These are phyloP conservation scores for Tilletia walkeri DNA, from an alignment of 1,284 basidiomycete genomes.

Conservation along the genomic window DNA sequence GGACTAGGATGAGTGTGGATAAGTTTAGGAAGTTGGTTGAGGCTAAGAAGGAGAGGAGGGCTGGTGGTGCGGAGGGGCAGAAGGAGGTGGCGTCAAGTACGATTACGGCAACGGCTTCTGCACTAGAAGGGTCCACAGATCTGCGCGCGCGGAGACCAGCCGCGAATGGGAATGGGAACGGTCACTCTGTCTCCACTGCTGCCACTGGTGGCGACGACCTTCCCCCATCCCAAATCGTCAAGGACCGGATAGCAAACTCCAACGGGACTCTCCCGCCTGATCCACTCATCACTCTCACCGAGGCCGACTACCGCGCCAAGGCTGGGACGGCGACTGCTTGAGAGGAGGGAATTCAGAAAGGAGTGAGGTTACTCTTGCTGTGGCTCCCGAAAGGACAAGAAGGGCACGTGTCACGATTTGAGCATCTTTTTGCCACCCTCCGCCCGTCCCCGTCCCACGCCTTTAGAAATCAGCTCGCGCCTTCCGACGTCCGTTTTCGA, in stretches of 20 bases:
- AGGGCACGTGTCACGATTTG: too few species aligned
- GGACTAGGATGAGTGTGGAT: conserved; percentile 68
- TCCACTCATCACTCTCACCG: conserved; percentile 32
- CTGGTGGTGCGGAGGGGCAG: conserved; percentile 20
- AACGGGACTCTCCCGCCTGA: conserved; percentile 8
- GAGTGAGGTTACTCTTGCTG: too few species aligned
- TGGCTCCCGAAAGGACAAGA: too few species aligned
- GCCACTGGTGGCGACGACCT: not conserved
- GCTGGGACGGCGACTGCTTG: conserved; percentile 27
- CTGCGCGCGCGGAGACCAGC: not conserved
- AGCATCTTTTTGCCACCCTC: too few species aligned
- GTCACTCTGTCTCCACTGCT: not conserved
- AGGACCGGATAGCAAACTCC: conserved; percentile 23
- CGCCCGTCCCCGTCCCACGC: too few species aligned
- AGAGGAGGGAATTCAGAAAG: not conserved
- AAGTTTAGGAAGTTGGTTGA: conserved; percentile 51
- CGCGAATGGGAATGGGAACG: not conserved
- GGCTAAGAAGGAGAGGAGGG: conserved; percentile 17
- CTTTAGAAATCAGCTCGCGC: too few species aligned
- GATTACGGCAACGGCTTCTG: not conserved
- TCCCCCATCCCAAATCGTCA: conserved; percentile 9
- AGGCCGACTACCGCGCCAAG: conserved; percentile 31
- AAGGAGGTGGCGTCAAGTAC: conserved; percentile 19
- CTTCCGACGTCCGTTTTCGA: too few species aligned
- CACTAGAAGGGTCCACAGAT: not conserved